Conservation (phyloP, 306 rosid species). For the Malus fusca region DNA sequence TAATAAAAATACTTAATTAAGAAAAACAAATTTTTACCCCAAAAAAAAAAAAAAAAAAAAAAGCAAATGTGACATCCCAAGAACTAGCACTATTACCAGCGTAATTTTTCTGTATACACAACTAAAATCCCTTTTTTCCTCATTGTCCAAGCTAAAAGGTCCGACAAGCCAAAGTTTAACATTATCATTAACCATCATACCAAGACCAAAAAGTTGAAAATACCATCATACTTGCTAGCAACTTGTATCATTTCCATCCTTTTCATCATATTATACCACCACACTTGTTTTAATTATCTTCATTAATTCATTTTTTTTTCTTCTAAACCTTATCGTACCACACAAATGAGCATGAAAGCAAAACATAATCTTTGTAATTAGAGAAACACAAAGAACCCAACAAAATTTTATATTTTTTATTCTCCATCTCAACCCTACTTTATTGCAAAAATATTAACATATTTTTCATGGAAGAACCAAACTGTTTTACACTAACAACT, state of each 20-base stretch:
- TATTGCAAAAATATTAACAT: not conserved
- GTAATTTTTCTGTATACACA: not conserved
- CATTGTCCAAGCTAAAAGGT: constrained; percentile 18
- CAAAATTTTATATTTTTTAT: not conserved
- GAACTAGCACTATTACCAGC: not conserved
- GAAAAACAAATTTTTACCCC: not conserved
- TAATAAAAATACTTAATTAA: not conserved
- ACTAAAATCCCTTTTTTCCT: not conserved
- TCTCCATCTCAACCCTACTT: not conserved
- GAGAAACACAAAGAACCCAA: not conserved
- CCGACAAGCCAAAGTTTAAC: constrained; percentile 18
- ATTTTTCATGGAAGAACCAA: too few relatives aligned
- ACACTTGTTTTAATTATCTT: constrained; percentile 5
- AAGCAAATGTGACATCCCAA: not conserved
- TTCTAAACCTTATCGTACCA: not conserved
- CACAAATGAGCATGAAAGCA: not conserved
- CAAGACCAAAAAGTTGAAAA: constrained; percentile 11
- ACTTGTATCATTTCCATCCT: constrained; percentile 20
- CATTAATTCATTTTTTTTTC: not conserved
- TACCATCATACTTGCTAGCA: constrained; percentile 16
- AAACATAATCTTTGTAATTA: constrained; percentile 13
- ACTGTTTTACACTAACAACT: too few relatives aligned
- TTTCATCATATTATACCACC: constrained; percentile 12
- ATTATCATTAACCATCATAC: constrained; percentile 27
- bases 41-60: too few relatives aligned